phyloP scores from a whole-genome alignment of 768 basidiomycete species.

The Butyriboletus loyo region DNA sequence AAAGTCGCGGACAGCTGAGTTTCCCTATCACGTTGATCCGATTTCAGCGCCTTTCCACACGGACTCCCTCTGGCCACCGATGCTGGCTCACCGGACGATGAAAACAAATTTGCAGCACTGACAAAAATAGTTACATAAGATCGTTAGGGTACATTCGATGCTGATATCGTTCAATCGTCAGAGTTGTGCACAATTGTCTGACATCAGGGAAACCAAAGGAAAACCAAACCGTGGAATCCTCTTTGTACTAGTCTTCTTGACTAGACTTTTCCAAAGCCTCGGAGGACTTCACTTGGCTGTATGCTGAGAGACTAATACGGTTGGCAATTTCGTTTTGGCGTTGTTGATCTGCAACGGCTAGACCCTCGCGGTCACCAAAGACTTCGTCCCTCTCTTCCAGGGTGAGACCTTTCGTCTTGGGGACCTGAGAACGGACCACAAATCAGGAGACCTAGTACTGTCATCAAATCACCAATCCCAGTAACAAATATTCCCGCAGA shows the following conservation, averaged over 20 bases:
- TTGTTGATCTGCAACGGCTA: conserved; percentile 54
- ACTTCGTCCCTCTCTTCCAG: conserved; percentile 81
- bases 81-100: no score
- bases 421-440: conserved; percentile 40
- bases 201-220: neutral
- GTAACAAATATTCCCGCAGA: conserved; percentile 62
- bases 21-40: neutral
- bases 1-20: neutral
- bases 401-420: conserved; percentile 70
- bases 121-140: neutral
- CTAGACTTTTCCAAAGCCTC: conserved; percentile 14
- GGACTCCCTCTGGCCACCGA: neutral
- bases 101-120: neutral
- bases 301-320: conserved; percentile 57
- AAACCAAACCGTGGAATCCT: neutral
- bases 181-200: neutral
- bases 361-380: conserved; percentile 56
- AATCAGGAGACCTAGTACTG: conserved; percentile 42
- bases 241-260: conserved; percentile 12
- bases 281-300: conserved; percentile 17
- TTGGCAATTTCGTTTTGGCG: conserved; percentile 51
- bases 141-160: neutral
- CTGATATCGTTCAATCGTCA: neutral
- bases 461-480: conserved; percentile 51
- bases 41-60: neutral